phyloP scores from a whole-genome alignment of 1,284 basidiomycete species.

The Cutaneotrichosporon mucoides region DNA sequence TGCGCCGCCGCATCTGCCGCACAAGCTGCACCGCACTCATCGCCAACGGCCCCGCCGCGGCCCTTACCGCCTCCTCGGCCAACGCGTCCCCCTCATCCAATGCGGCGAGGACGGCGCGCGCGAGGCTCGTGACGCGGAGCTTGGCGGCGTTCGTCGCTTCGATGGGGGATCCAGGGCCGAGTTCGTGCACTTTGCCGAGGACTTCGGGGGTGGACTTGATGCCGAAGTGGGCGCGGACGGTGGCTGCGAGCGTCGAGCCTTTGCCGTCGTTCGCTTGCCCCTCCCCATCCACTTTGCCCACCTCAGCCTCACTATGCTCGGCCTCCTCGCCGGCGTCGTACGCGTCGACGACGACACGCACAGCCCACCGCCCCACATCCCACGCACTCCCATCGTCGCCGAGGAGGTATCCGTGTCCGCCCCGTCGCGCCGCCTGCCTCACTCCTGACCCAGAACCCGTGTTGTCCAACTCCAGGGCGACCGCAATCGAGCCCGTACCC shows the following conservation, averaged over 20 bases:
- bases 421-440: constrained; percentile 26
- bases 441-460: constrained; percentile 22
- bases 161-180: constrained; percentile 23
- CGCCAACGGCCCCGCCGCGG: constrained; percentile 21
- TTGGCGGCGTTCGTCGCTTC: constrained; percentile 34
- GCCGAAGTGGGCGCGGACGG: constrained; percentile 27
- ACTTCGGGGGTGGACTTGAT: constrained; percentile 28
- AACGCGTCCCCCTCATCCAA: constrained; percentile 22
- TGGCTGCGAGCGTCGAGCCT: constrained; percentile 12
- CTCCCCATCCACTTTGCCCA: too few species aligned
- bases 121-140: constrained; percentile 26
- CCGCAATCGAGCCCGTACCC: constrained; percentile 35
- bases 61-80: constrained; percentile 21
- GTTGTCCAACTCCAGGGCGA: constrained; percentile 26
- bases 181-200: constrained; percentile 31
- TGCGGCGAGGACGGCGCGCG: constrained; percentile 21
- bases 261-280: too few species aligned
- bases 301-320: constrained; percentile 4
- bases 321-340: constrained; percentile 28
- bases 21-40: constrained; percentile 22
- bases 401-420: constrained; percentile 37
- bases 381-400: constrained; percentile 40
- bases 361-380: constrained; percentile 32
- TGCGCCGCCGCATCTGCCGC: constrained; percentile 16
- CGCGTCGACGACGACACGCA: constrained; percentile 27